Evolutionary conservation across 1,284 basidiomycete genomes (phyloP).

Genomic region (Rhodotorula sp.): DNA sequence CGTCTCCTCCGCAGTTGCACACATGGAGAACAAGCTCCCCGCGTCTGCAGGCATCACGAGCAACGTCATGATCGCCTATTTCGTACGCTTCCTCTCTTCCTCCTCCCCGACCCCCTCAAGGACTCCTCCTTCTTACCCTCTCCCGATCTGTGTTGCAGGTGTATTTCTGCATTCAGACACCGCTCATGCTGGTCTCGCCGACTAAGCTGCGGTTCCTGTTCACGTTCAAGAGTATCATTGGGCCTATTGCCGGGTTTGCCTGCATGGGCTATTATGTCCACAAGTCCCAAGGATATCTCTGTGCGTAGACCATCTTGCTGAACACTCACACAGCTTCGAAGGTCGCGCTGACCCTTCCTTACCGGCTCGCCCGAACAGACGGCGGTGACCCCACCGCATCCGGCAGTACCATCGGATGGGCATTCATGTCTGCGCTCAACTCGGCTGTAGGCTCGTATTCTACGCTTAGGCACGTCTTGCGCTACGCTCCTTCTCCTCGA

Average conservation of each 20-base stretch:
- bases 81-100: slow-evolving; percentile 53
- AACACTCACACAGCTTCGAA: too few relatives aligned
- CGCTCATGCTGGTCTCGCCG: slow-evolving; percentile 59
- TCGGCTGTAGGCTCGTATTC: slow-evolving; percentile 18
- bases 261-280: slow-evolving; percentile 73
- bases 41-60: slow-evolving; percentile 26
- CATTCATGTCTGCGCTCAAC: slow-evolving; percentile 22
- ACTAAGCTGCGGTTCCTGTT: slow-evolving; percentile 68
- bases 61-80: slow-evolving; percentile 68
- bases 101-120: too few relatives aligned
- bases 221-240: slow-evolving; percentile 61
- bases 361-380: not conserved
- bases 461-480: too few relatives aligned
- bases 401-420: slow-evolving; percentile 4
- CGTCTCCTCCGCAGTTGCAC: slow-evolving; percentile 9
- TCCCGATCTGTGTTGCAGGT: too few relatives aligned
- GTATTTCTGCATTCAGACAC: slow-evolving; percentile 70
- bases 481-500: too few relatives aligned
- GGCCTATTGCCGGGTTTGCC: slow-evolving; percentile 67
- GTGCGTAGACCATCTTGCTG: slow-evolving; percentile 53
- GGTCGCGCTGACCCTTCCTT: not conserved
- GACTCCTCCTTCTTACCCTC: too few relatives aligned
- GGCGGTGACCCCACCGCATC: slow-evolving; percentile 51
- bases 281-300: slow-evolving; percentile 59
- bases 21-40: slow-evolving; percentile 24